These are phyloP conservation scores for Parachlorella kessleri DNA, from an alignment of 139 green algal species.

Conservation along the genomic window DNA sequence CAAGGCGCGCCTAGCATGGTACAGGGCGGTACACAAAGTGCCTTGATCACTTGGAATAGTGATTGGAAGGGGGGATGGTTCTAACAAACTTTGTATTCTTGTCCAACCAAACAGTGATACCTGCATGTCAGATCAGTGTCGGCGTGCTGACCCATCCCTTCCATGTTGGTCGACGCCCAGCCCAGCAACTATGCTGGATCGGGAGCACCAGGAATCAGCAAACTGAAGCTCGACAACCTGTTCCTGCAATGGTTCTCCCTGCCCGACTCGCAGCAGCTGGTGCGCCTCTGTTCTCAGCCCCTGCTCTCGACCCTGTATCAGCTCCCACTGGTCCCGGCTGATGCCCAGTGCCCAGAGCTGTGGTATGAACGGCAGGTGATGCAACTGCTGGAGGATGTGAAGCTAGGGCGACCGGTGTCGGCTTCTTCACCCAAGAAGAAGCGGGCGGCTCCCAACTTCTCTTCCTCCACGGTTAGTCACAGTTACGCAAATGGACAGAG, in stretches of 20 bases:
- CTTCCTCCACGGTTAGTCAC: conserved; percentile 49
- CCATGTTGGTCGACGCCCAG: too few relatives aligned
- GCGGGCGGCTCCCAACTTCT: conserved; percentile 51
- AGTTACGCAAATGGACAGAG: too few relatives aligned
- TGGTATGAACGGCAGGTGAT: conserved; percentile 53
- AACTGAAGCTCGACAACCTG: conserved; percentile 96
- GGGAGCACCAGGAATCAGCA: too few relatives aligned
- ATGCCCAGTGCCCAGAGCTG: background rate
- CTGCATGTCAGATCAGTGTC: too few relatives aligned
- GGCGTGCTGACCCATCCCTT: too few relatives aligned
- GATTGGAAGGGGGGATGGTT: too few relatives aligned
- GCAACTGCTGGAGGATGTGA: conserved; percentile 84
- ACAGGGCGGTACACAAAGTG: too few relatives aligned
- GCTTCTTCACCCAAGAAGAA: background rate
- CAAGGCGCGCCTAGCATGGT: too few relatives aligned
- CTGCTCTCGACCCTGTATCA: background rate
- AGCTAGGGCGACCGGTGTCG: conserved; percentile 63
- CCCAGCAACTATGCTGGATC: too few relatives aligned
- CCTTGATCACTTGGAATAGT: too few relatives aligned
- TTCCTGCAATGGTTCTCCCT: conserved; percentile 97
- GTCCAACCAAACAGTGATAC: too few relatives aligned
- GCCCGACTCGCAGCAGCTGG: conserved; percentile 86
- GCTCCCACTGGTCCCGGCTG: background rate
- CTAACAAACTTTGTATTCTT: too few relatives aligned
- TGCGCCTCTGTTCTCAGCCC: conserved; percentile 37